Evolutionary conservation across 805 yeast species (phyloP).

Genomic region (Saccharomyces kudriavzevii): DNA sequence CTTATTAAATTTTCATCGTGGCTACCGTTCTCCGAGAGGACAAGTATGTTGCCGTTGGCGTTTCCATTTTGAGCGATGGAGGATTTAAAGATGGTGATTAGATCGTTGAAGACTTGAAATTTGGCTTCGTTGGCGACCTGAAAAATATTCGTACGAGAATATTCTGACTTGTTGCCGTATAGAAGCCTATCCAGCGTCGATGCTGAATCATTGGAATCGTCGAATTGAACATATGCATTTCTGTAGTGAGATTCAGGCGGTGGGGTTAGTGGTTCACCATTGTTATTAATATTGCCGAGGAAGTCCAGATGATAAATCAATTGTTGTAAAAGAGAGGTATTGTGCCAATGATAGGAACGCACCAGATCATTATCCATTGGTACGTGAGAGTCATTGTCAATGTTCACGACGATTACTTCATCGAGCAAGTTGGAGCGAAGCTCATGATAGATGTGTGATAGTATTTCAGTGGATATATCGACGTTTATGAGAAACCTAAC

Average conservation of each 20-base stretch:
- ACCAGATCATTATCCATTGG: not conserved
- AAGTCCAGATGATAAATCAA: not conserved
- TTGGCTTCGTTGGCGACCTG: conserved; percentile 13
- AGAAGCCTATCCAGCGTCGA: conserved; percentile 10
- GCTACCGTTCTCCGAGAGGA: conserved; percentile 22
- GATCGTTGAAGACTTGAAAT: conserved; percentile 24
- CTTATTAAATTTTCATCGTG: conserved; percentile 23
- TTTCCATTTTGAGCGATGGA: conserved; percentile 1
- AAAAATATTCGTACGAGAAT: conserved; percentile 8
- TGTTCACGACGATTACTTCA: conserved; percentile 31
- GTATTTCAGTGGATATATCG: conserved; percentile 28
- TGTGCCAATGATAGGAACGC: conserved; percentile 4
- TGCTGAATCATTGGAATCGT: conserved; percentile 5
- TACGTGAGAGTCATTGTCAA: conserved; percentile 22
- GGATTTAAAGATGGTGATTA: conserved; percentile 20
- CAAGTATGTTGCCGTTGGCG: conserved; percentile 12
- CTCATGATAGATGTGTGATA: conserved; percentile 20
- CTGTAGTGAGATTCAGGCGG: conserved; percentile 1
- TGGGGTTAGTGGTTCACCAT: conserved; percentile 1
- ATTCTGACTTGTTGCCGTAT: conserved; percentile 7
- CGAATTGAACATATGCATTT: not conserved
- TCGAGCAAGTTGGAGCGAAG: conserved; percentile 20
- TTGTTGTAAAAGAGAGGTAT: conserved; percentile 4
- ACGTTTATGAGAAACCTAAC: conserved; percentile 34
- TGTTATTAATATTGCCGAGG: not conserved